These are phyloP conservation scores for Lodderomyces oxycetoniae DNA, from an alignment of 1,139 yeast species.

Conservation along the genomic window DNA sequence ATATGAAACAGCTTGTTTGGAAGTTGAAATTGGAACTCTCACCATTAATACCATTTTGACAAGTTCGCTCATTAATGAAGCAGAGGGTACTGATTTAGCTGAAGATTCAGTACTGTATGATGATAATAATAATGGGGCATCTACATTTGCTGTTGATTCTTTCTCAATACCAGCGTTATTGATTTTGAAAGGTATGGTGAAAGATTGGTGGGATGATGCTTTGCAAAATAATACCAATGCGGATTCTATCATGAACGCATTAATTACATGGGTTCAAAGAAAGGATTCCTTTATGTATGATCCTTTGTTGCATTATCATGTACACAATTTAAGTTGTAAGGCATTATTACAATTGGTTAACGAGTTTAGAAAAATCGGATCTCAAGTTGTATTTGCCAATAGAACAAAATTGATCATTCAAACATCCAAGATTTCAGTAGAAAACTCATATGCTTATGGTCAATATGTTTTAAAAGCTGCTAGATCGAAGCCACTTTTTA, in stretches of 20 bases:
- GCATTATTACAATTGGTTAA: conserved; percentile 76
- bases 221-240: conserved; percentile 64
- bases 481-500: conserved; percentile 75
- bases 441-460: conserved; percentile 90
- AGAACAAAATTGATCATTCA: conserved; percentile 69
- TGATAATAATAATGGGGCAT: conserved; percentile 43
- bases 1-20: conserved; percentile 75
- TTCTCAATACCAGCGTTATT: conserved; percentile 74
- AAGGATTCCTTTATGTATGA: conserved; percentile 72
- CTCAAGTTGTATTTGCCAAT: conserved; percentile 75
- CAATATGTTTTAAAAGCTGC: conserved; percentile 78
- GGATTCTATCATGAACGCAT: conserved; percentile 77
- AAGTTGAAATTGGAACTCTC: conserved; percentile 71
- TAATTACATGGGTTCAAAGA: conserved; percentile 85
- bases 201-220: conserved; percentile 95
- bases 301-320: conserved; percentile 75
- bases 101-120: conserved; percentile 44
- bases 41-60: conserved; percentile 83
- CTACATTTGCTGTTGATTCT: conserved; percentile 66
- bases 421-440: conserved; percentile 76
- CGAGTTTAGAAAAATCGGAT: conserved; percentile 75
- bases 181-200: conserved; percentile 70
- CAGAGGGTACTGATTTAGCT: conserved; percentile 81
- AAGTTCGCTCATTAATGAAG: conserved; percentile 78
- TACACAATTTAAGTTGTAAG: conserved; percentile 81